phyloP scores from a whole-genome alignment of 495 filamentous ascomycete genomes.

The Achaetomiella virescens region DNA sequence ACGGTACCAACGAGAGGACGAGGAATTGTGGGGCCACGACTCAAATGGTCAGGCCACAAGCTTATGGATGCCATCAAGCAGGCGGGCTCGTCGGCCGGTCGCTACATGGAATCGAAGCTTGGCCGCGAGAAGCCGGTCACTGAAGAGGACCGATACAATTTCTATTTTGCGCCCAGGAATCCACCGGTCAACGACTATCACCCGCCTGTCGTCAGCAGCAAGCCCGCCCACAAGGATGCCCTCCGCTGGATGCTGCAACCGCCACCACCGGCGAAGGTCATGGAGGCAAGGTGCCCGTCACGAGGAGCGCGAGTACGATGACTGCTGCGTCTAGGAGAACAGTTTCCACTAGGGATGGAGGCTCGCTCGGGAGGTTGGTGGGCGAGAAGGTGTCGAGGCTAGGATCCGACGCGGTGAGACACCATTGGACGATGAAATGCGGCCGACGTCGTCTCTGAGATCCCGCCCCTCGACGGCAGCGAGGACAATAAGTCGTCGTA shows the following conservation, averaged over 20 bases:
- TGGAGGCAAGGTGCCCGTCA: slow-evolving; percentile 67
- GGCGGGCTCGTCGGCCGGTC: slow-evolving; percentile 44
- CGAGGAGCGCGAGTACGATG: slow-evolving; percentile 42
- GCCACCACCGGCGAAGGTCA: slow-evolving; percentile 73
- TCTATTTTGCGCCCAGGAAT: slow-evolving; percentile 61
- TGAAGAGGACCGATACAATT: slow-evolving; percentile 40
- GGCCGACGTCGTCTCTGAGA: slow-evolving; percentile 18
- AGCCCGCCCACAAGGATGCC: slow-evolving; percentile 57
- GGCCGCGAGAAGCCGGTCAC: slow-evolving; percentile 36
- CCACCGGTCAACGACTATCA: slow-evolving; percentile 82
- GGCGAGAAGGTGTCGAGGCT: slow-evolving; percentile 36
- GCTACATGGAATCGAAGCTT: slow-evolving; percentile 41
- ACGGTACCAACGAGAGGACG: slow-evolving; percentile 78
- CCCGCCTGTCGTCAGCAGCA: slow-evolving; percentile 75
- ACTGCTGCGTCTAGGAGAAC: slow-evolving; percentile 30
- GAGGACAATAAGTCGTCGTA: slow-evolving; percentile 28
- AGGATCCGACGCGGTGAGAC: slow-evolving; percentile 33
- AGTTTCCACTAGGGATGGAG: slow-evolving; percentile 15
- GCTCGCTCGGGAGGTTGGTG: slow-evolving; percentile 25
- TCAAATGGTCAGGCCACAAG: slow-evolving; percentile 35
- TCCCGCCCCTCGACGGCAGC: slow-evolving; percentile 23
- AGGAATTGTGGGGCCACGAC: slow-evolving; percentile 67
- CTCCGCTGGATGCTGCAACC: slow-evolving; percentile 90
- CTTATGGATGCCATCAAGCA: slow-evolving; percentile 47
- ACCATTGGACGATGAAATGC: slow-evolving; percentile 23